Evolutionary conservation across 1,139 yeast species (phyloP).

Genomic region (Entelexis sorbosivorans): DNA sequence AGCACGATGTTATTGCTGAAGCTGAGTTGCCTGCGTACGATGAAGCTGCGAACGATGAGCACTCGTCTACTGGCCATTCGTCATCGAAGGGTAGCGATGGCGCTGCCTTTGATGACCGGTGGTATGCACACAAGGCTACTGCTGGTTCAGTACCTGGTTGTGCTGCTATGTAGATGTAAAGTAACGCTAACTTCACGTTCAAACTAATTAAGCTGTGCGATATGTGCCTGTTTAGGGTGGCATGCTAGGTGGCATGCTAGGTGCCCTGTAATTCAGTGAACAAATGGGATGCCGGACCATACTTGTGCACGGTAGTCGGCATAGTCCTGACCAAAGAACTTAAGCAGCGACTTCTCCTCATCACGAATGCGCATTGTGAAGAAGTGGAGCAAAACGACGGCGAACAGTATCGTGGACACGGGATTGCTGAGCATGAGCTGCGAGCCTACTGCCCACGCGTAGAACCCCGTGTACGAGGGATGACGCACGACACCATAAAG

Average conservation of each 20-base stretch:
- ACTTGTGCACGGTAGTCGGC: slow-evolving; percentile 41
- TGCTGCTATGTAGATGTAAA: not conserved
- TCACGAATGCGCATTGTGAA: slow-evolving; percentile 50
- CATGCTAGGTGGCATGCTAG: no score
- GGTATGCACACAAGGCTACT: not conserved
- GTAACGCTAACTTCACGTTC: not conserved
- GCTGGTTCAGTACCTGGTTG: slow-evolving; percentile 2
- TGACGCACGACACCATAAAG: slow-evolving; percentile 60
- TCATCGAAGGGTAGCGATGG: not conserved
- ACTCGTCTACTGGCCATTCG: not conserved
- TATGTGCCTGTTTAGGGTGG: no score
- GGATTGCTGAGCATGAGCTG: slow-evolving; percentile 63
- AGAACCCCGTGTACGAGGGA: slow-evolving; percentile 87
- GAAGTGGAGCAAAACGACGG: slow-evolving; percentile 48
- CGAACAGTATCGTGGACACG: slow-evolving; percentile 40
- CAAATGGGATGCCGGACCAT: slow-evolving; percentile 55
- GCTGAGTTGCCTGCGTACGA: slow-evolving; percentile 11
- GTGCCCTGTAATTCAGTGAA: no score
- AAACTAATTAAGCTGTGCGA: no score
- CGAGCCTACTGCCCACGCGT: slow-evolving; percentile 86
- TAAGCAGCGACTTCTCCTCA: slow-evolving; percentile 56
- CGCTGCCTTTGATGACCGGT: not conserved
- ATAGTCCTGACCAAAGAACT: slow-evolving; percentile 64
- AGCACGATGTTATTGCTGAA: slow-evolving; percentile 11
- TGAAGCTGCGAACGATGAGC: slow-evolving; percentile 15